Conservation (phyloP, 441 rosid genomes). For the Populus tomentosa region DNA sequence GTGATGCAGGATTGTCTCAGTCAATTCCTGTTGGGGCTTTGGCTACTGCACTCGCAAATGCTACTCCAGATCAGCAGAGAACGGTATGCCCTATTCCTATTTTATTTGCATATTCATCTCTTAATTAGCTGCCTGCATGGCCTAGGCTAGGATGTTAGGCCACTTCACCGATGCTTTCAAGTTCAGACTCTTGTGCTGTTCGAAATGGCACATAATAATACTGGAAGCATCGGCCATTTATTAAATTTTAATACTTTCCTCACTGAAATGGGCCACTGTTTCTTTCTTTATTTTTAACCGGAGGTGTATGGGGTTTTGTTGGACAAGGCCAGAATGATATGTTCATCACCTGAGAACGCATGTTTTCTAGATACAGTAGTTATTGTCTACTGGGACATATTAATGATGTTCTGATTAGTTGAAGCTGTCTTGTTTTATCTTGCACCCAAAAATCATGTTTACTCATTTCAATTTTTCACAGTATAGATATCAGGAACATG, state of each 20-base stretch:
- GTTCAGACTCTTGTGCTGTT: background rate
- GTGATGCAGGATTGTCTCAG: conserved; percentile 42
- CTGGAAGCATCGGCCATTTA: background rate
- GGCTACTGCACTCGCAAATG: conserved; percentile 80
- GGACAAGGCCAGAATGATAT: background rate
- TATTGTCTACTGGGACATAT: background rate
- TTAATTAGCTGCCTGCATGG: background rate
- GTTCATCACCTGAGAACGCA: background rate
- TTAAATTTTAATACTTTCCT: background rate
- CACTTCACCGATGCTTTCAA: background rate
- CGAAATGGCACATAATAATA: background rate
- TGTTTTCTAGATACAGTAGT: background rate
- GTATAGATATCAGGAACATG: background rate
- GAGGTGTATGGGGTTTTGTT: background rate
- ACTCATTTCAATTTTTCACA: no score
- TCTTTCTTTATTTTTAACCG: background rate
- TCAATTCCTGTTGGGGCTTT: conserved; percentile 65
- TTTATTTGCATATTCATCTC: background rate
- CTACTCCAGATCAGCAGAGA: conserved; percentile 75
- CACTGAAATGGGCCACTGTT: background rate
- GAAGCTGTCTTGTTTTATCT: background rate
- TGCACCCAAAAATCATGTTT: no score
- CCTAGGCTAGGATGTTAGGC: background rate
- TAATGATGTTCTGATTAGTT: background rate
- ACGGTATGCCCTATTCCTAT: conserved; percentile 38